Conservation (phyloP, 1,139 yeast genomes). For the Diutina scorzettiae region DNA sequence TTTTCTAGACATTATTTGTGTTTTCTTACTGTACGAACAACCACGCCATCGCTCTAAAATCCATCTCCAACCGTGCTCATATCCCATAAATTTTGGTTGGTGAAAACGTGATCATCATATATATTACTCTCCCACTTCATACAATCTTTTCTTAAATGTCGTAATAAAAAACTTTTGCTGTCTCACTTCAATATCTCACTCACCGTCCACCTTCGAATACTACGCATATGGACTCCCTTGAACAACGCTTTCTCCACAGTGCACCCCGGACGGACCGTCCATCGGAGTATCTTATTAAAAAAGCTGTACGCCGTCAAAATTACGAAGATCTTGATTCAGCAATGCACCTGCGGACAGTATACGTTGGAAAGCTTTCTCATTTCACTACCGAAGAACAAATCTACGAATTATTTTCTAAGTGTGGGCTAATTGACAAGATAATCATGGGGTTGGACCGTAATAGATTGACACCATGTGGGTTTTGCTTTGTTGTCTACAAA, state of each 20-base stretch:
- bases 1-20: no score
- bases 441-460: conserved; percentile 91
- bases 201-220: no score
- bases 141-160: no score
- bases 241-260: conserved; percentile 19
- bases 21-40: no score
- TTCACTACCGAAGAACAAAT: conserved; percentile 92
- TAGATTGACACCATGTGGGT: conserved; percentile 88
- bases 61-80: no score
- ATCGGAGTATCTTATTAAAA: conserved; percentile 60
- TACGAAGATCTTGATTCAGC: conserved; percentile 53
- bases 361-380: conserved; percentile 76
- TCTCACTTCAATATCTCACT: no score
- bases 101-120: no score
- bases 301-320: conserved; percentile 48
- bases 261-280: conserved; percentile 67
- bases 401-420: conserved; percentile 68
- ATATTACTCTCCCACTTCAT: no score
- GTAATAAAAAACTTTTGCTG: no score
- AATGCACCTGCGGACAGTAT: conserved; percentile 59
- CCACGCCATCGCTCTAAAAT: no score
- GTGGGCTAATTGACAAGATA: conserved; percentile 67
- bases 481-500: conserved; percentile 77
- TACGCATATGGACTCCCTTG: not conserved
- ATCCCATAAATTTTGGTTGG: no score